These are phyloP conservation scores for Verticillium longisporum DNA, from an alignment of 2,329 filamentous ascomycete genomes.

Conservation along the genomic window DNA sequence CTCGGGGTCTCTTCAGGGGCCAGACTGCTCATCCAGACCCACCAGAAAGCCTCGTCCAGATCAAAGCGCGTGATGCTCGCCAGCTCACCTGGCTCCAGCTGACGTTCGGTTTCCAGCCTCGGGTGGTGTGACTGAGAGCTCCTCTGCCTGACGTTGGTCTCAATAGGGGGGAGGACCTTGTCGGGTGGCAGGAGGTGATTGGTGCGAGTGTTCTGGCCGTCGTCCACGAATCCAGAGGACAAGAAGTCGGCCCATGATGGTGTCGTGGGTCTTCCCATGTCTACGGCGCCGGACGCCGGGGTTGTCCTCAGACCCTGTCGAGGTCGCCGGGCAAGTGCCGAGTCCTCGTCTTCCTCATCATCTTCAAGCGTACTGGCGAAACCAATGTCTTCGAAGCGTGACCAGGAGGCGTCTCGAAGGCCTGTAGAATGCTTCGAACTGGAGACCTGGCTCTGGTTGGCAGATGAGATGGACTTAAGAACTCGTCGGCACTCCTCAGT, in stretches of 20 bases:
- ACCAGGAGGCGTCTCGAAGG: slow-evolving; percentile 85
- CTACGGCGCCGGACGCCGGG: slow-evolving; percentile 59
- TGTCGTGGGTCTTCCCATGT: slow-evolving; percentile 77
- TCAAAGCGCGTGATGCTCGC: slow-evolving; percentile 84
- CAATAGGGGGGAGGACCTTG: slow-evolving; percentile 82
- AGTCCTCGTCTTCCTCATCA: slow-evolving; percentile 58
- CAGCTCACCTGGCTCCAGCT: slow-evolving; percentile 84
- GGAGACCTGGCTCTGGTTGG: slow-evolving; percentile 77
- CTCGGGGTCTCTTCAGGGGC: slow-evolving; percentile 79
- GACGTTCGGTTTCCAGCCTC: slow-evolving; percentile 58
- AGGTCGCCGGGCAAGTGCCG: slow-evolving; percentile 29
- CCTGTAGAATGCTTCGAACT: slow-evolving; percentile 65
- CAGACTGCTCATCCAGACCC: slow-evolving; percentile 98
- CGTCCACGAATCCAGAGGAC: slow-evolving; percentile 84
- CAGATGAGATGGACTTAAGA: slow-evolving; percentile 76
- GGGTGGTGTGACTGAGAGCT: slow-evolving; percentile 82
- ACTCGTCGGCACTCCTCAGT: slow-evolving; percentile 94
- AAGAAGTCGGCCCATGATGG: slow-evolving; percentile 98
- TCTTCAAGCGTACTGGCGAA: slow-evolving; percentile 74
- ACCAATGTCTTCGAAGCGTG: slow-evolving; percentile 89
- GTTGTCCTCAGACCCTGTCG: slow-evolving; percentile 53
- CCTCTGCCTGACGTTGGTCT: slow-evolving; percentile 61
- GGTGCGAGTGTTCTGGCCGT: slow-evolving; percentile 51
- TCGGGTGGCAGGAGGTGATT: slow-evolving; percentile 83
- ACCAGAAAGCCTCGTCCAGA: slow-evolving; percentile 96